These are phyloP conservation scores for Silybum marianum DNA, from an alignment of 129 eudicot genomes.

Conservation along the genomic window DNA sequence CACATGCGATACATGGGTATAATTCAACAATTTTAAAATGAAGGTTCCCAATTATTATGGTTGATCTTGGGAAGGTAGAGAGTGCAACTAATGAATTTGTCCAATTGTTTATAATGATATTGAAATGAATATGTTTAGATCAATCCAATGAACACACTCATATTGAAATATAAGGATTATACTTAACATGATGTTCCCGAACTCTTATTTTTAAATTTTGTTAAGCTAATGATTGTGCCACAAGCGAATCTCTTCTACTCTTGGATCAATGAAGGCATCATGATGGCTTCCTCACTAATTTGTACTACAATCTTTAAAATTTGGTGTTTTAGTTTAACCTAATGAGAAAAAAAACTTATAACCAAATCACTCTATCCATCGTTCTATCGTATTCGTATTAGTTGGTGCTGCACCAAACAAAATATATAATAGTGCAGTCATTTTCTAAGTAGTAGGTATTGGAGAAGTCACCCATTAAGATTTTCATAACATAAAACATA, in stretches of 20 bases:
- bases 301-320: background rate
- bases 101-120: no score
- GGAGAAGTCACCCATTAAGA: background rate
- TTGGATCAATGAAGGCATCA: background rate
- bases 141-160: background rate
- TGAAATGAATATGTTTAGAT: background rate
- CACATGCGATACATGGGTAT: background rate
- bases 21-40: background rate
- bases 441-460: background rate
- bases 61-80: no score
- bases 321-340: background rate
- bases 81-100: background rate
- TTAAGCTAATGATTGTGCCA: background rate
- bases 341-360: background rate
- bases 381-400: background rate
- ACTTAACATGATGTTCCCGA: background rate
- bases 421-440: background rate
- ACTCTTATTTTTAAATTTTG: background rate
- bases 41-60: no score
- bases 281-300: background rate
- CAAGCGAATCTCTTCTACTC: background rate
- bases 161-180: background rate
- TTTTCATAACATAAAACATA: background rate
- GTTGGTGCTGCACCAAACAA: background rate
- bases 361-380: background rate